Conservation (phyloP, 495 filamentous ascomycete genomes). For the Podospora pseudocomata region DNA sequence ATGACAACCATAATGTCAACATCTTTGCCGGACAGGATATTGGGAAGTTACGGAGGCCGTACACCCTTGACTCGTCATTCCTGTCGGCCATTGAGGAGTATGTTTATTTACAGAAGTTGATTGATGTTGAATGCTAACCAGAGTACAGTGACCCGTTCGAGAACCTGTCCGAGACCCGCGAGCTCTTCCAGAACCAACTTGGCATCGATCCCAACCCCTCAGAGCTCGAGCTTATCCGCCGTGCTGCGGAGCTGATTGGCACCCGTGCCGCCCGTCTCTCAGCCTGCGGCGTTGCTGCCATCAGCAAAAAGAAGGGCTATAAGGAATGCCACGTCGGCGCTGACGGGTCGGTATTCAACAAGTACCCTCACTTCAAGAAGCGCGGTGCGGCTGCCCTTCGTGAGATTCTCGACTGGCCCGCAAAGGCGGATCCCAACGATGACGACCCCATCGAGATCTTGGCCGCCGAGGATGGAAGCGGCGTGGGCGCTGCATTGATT, state of each 20-base stretch:
- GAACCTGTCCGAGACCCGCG: slow-evolving; percentile 81
- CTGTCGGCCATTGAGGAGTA: slow-evolving; percentile 90
- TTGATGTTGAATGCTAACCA: slow-evolving; percentile 1
- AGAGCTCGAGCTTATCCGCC: slow-evolving; percentile 81
- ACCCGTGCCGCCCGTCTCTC: slow-evolving; percentile 90
- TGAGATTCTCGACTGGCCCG: slow-evolving; percentile 90
- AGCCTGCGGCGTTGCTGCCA: slow-evolving; percentile 89
- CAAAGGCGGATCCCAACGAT: slow-evolving; percentile 55
- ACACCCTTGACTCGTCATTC: slow-evolving; percentile 88
- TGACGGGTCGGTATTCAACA: slow-evolving; percentile 95
- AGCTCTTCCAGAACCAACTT: slow-evolving; percentile 72
- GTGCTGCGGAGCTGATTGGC: slow-evolving; percentile 87
- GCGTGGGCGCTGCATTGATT: slow-evolving; percentile 94
- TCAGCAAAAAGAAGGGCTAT: slow-evolving; percentile 91
- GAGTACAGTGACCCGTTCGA: slow-evolving; percentile 75
- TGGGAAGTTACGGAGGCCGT: slow-evolving; percentile 70
- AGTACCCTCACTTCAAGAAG: slow-evolving; percentile 94
- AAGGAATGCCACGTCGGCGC: slow-evolving; percentile 88
- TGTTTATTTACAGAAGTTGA: slow-evolving; percentile 15
- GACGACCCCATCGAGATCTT: slow-evolving; percentile 82
- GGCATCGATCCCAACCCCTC: slow-evolving; percentile 61
- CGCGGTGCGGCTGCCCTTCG: slow-evolving; percentile 83
- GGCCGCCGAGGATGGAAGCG: slow-evolving; percentile 88
- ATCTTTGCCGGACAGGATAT: slow-evolving; percentile 85
- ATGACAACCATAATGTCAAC: slow-evolving; percentile 68